These are phyloP conservation scores for Penicillium nordicum DNA, from an alignment of 2,329 filamentous ascomycete species.

Conservation along the genomic window DNA sequence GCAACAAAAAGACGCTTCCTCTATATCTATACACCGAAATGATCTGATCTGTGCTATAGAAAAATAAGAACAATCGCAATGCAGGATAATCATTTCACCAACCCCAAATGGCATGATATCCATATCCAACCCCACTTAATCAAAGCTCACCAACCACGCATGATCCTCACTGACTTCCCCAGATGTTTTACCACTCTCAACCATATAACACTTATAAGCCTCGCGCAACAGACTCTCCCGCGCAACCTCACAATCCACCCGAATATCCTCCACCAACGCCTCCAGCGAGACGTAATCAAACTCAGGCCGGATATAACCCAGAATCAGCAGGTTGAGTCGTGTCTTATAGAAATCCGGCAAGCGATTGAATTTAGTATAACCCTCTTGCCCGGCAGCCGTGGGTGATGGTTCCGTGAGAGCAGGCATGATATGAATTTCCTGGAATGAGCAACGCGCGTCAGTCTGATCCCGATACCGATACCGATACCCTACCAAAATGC, in stretches of 20 bases:
- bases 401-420: conserved; percentile 53
- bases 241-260: conserved; percentile 81
- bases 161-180: conserved; percentile 32
- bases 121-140: background rate
- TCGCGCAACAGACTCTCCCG: conserved; percentile 65
- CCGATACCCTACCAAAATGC: background rate
- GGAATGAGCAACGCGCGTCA: background rate
- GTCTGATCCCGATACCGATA: background rate
- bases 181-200: conserved; percentile 28
- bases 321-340: conserved; percentile 72
- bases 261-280: conserved; percentile 82
- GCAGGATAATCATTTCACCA: conserved; percentile 1
- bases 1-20: background rate
- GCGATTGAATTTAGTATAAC: conserved; percentile 38
- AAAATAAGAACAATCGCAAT: background rate
- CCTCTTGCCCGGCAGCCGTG: conserved; percentile 24
- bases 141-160: conserved; percentile 37
- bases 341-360: conserved; percentile 77
- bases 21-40: background rate
- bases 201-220: conserved; percentile 52
- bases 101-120: background rate
- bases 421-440: conserved; percentile 84
- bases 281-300: conserved; percentile 83
- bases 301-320: conserved; percentile 87
- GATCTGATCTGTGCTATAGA: background rate